Evolutionary conservation across 495 filamentous ascomycete species (phyloP), one percentile per base, ranked within the genome.

Genomic region (Trichoderma virens): DNA sequence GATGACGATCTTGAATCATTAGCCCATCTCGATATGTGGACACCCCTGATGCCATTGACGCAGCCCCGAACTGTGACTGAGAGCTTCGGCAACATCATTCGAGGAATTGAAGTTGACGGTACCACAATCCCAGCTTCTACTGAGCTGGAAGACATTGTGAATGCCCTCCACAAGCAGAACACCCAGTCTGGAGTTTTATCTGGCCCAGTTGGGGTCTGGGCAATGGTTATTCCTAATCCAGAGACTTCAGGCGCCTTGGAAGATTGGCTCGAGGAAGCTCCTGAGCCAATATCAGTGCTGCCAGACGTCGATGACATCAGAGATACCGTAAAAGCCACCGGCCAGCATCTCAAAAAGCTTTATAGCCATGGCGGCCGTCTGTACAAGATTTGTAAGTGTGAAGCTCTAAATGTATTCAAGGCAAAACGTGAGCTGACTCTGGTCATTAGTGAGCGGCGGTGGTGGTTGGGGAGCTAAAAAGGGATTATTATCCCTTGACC

Each of bases 381-480:
- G 18, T 83, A 86, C 67, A 87, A 80, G 69, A 85, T 91, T 45
- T 69, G 81, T 84, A 74, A 64, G 81, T 77, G n/a, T n/a, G n/a
- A n/a, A n/a, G n/a, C n/a, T n/a, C n/a, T n/a, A 41, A 35, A 45
- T 45, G 14, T 54, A 38, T 43, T 35, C 35, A 41, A 59, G 18
- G 4, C 16, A 45, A 7, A 3, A n/a, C n/a, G 47, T 62, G 61
- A n/a, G n/a, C 61, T 62, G 25, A 62, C 23, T 31, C 20, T 20
- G 18, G 13, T 3, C 66, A 67, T n/a, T 65, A 85, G 85, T 94
- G 63, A 94, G 90, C 71, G 92, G 92, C 25, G 92, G 92, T 66
- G 92, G 92, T 61, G 92, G 92, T 56, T 97, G 92, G 92, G 92
- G 92, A 5, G 78, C 84, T 66, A 97, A 95, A 72, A 85, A 87